Base-by-base conservation (phyloP, 2,329 filamentous ascomycete genomes). In the Cordyceps cateniannulata region DNA sequence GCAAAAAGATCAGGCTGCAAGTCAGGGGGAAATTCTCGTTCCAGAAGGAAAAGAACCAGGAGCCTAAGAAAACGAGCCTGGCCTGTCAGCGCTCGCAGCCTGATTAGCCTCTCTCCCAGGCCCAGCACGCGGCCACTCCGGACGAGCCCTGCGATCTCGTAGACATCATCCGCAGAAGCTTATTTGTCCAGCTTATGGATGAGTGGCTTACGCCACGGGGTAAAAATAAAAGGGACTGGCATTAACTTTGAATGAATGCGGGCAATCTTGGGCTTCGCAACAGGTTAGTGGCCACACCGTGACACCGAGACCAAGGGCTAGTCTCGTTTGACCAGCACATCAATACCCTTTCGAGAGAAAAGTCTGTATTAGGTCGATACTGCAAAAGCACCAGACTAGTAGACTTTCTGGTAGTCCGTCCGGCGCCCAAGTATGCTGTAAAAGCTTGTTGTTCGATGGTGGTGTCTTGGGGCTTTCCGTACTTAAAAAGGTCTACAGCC, bases 131-230 rank as follows among this genome's bases (percentile, higher is more conserved):
- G 32, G 32, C 32, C 32, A 35, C 32, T 35, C 32, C 32, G 32
- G 32, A 35, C 10, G 32, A 35, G 32, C 32, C 32, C 32, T 35
- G 32, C 32, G 8, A 35, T 27, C 24, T 18, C 22, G n/a, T 12
- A 35, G 32, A 35, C 32, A 35, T 9, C 32, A 35, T 35, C 32
- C 32, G 1, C 32, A 12, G 10, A 35, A 47, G 49, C 49, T 45
- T 47, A 47, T 47, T 56, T 47, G 55, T 48, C 45, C 55, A 40
- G 35, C 35, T 42, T 35, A 40, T 5, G 27, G 45, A 50, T 57
- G 54, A 50, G 55, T 58, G 55, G 55, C 55, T 45, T 24, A 50
- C 32, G 55, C 55, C 45, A 58, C 55, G 47, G 47, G 45, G n/a
- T n/a, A 50, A 24, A 22, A 20, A 16, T 10, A 16, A 24, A n/a